Percentiles rank a stretch among this genome's conserved stretches.
These are phyloP conservation scores for Breynia disticha DNA, from an alignment of 441 rosid species.

Conservation along the genomic window DNA sequence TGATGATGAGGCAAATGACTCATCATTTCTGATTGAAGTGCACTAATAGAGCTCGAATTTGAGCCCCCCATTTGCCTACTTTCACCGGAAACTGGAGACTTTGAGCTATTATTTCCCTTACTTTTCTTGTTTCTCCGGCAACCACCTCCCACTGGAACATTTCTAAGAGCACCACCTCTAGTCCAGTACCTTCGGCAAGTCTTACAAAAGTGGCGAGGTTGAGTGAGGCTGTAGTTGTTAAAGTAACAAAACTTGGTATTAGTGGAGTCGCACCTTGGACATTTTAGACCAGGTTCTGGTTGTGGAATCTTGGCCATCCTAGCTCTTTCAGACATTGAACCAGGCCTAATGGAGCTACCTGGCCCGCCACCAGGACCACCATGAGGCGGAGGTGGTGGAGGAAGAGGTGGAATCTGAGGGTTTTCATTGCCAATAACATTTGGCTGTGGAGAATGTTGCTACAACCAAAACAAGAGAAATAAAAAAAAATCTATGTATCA, in stretches of 20 bases:
- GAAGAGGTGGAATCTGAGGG: conserved; percentile 31
- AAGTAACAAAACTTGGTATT: conserved; percentile 97
- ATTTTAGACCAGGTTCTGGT: conserved; percentile 68
- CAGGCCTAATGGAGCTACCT: conserved; percentile 59
- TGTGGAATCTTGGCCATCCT: conserved; percentile 73
- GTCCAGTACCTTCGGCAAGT: conserved; percentile 97
- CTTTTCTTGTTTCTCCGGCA: conserved; percentile 76
- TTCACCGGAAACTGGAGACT: conserved; percentile 26
- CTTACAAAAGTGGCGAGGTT: conserved; percentile 97
- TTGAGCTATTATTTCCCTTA: conserved; percentile 39
- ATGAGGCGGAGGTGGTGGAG: conserved; percentile 29
- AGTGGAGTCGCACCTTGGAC: conserved; percentile 89
- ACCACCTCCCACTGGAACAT: conserved; percentile 89
- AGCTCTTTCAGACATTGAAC: conserved; percentile 88
- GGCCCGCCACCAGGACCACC: conserved; percentile 30
- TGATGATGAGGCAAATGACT: conserved; percentile 32
- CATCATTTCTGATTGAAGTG: conserved; percentile 26
- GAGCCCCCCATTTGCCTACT: conserved; percentile 24
- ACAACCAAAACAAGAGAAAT: conserved; percentile 9
- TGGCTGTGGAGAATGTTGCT: conserved; percentile 34
- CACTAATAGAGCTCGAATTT: conserved; percentile 25
- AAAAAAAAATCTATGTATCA: conserved; percentile 17
- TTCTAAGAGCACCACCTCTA: conserved; percentile 79
- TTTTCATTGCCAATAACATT: conserved; percentile 18
- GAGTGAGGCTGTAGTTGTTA: conserved; percentile 92